Percentiles rank a stretch among this genome's conserved stretches.
Conservation (phyloP, 768 basidiomycete genomes). For the Pleurotus giganteus region DNA sequence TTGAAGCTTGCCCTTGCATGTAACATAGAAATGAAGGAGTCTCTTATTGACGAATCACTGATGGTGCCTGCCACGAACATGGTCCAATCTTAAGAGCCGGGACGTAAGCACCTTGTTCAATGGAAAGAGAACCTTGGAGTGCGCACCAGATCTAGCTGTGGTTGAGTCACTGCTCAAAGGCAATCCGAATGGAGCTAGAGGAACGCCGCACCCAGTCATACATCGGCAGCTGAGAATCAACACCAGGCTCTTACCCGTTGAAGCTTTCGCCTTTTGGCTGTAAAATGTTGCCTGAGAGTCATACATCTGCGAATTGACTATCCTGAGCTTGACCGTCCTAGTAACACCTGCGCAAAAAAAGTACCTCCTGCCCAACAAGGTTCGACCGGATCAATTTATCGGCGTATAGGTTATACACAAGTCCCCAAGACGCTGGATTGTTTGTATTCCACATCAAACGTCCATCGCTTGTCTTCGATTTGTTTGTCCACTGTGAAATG, state of each 20-base stretch:
- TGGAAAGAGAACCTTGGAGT: background rate
- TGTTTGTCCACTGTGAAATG: background rate
- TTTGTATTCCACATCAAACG: background rate
- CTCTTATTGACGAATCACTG: conserved; percentile 27
- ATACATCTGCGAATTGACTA: conserved; percentile 12
- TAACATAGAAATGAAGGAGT: conserved; percentile 33
- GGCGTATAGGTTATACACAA: background rate
- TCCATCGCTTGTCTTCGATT: background rate
- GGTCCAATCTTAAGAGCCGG: conserved; percentile 40
- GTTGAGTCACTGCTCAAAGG: conserved; percentile 18
- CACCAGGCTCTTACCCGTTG: background rate
- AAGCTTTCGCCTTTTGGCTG: background rate
- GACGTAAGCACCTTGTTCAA: background rate
- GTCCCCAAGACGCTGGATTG: background rate
- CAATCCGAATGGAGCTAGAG: background rate
- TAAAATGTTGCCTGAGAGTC: conserved; percentile 12
- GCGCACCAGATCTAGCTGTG: conserved; percentile 25
- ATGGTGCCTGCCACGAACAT: conserved; percentile 46
- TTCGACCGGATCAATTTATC: background rate
- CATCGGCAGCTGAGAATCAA: background rate
- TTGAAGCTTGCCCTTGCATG: conserved; percentile 22
- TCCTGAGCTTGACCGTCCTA: background rate
- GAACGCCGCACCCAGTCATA: background rate
- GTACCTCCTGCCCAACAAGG: background rate
- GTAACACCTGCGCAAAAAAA: background rate